Percentiles rank a stretch among this genome's conserved stretches.
Evolutionary conservation across 352 stramenopile genomes (phyloP).

Genomic region (Pythium guiyangense): DNA sequence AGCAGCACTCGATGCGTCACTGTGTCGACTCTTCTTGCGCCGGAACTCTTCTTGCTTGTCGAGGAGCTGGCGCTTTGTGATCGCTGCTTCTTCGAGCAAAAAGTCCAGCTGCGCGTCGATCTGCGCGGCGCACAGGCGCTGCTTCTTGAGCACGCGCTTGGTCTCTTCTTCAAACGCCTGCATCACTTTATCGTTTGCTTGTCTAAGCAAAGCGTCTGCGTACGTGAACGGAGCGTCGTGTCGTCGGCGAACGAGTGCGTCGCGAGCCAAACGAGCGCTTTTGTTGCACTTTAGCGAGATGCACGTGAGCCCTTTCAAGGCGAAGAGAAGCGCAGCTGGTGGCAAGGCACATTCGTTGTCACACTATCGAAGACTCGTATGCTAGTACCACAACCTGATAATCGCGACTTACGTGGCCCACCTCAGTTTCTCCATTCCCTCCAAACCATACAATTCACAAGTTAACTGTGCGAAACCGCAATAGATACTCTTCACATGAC

Average conservation of each 20-base stretch:
- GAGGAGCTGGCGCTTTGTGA: slow-evolving; percentile 50
- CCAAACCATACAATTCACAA: not conserved
- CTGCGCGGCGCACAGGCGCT: slow-evolving; percentile 50
- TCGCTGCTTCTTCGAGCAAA: slow-evolving; percentile 55
- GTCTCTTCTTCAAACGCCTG: slow-evolving; percentile 57
- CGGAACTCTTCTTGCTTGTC: slow-evolving; percentile 51
- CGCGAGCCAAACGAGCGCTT: too few species aligned
- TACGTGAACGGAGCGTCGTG: too few species aligned
- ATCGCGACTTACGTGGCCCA: not conserved
- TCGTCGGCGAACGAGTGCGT: too few species aligned
- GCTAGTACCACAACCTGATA: not conserved
- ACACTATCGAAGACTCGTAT: not conserved
- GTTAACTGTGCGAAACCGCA: not conserved
- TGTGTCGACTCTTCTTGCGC: slow-evolving; percentile 46
- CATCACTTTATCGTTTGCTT: slow-evolving; percentile 19
- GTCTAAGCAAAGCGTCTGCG: too few species aligned
- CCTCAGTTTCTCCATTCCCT: not conserved
- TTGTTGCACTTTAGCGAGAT: not conserved
- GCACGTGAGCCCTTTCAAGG: not conserved
- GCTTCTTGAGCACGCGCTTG: slow-evolving; percentile 65
- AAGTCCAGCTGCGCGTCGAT: slow-evolving; percentile 63
- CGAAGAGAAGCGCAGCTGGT: not conserved
- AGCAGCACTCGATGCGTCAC: not conserved
- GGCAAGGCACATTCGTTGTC: not conserved
- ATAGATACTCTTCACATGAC: not conserved